Base-by-base conservation (phyloP, 306 rosid genomes). In the Cyamopsis tetragonoloba region DNA sequence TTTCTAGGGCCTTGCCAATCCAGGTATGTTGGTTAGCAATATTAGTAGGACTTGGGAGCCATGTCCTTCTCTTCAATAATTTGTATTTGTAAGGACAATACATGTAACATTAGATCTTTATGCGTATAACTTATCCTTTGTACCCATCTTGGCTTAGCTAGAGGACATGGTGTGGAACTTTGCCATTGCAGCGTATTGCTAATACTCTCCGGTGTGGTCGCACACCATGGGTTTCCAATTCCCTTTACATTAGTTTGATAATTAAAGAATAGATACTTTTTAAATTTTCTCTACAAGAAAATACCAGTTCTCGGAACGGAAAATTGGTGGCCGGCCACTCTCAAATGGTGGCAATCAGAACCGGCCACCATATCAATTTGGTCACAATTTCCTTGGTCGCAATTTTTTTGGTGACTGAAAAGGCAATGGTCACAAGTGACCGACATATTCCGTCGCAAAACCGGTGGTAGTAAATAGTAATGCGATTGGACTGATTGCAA, bases 1-100 rank as follows among this genome's bases (percentile, higher is more conserved):
- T 46, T 93, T 93, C 51, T 93, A 80, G 66, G 55, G 53, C 23
- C 66, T 47, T 44, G 56, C 38, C 15, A 53, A 6, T 9, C 14
- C 30, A 15, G 22, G 3, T 20, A 24, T 41, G 35, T 49, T 74
- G 54, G 57, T 39, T 7, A 22, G 69, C 56, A 38, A 31, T 49
- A 66, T 6, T 11, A 24, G 7, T 11, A 24, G 7, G n/a, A 30
- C 30, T 48, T 37, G 5, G 59, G 15, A 38, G 66, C 12, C 17
- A 39, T 46, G 28, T 41, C 50, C 66, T 42, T 61, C 55, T 49
- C 42, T 37, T 47, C 11, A 20, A 32, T 54, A 19, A 41, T 7
- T 18, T 60, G 19, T 9, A 53, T 32, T 12, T 73, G 54, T 51
- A 68, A 42, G 43, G 37, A 57, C 27, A 59, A 47, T 28, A 13